Evolutionary conservation across 2,329 filamentous ascomycete species (phyloP).

Genomic region (Thelonectria blattea): DNA sequence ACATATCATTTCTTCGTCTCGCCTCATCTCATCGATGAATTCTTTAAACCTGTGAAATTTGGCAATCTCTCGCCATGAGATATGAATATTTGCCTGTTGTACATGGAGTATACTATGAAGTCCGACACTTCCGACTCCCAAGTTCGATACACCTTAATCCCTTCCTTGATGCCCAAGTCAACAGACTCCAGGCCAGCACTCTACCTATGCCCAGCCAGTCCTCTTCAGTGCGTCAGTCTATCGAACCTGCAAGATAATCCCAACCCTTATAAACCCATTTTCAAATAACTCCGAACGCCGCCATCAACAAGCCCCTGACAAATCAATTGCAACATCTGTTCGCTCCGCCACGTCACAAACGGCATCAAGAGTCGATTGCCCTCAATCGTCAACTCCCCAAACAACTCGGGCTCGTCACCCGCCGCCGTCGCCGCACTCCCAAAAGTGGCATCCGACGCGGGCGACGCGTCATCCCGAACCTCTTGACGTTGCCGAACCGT

Average conservation of each 20-base stretch:
- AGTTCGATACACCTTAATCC: too few relatives aligned
- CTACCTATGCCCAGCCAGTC: too few relatives aligned
- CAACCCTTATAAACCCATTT: neutral
- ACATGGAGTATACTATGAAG: too few relatives aligned
- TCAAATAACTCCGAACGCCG: neutral
- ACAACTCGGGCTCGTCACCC: neutral
- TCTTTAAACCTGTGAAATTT: too few relatives aligned
- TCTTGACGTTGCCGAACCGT: neutral
- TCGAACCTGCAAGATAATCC: neutral
- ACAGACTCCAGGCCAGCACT: too few relatives aligned
- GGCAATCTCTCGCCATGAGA: too few relatives aligned
- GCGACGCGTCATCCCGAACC: neutral
- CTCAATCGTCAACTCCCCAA: slow-evolving; percentile 1
- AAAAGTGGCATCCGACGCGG: neutral
- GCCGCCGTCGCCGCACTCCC: neutral
- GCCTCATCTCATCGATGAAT: too few relatives aligned
- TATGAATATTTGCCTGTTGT: too few relatives aligned
- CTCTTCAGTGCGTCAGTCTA: neutral
- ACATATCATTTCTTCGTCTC: neutral
- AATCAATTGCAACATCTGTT: neutral
- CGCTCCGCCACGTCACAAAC: neutral
- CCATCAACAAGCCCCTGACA: neutral
- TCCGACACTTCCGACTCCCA: too few relatives aligned
- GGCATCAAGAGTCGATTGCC: slow-evolving; percentile 3
- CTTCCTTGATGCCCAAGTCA: too few relatives aligned